Conservation (phyloP, 1,284 basidiomycete species). For the Trametes versicolor region DNA sequence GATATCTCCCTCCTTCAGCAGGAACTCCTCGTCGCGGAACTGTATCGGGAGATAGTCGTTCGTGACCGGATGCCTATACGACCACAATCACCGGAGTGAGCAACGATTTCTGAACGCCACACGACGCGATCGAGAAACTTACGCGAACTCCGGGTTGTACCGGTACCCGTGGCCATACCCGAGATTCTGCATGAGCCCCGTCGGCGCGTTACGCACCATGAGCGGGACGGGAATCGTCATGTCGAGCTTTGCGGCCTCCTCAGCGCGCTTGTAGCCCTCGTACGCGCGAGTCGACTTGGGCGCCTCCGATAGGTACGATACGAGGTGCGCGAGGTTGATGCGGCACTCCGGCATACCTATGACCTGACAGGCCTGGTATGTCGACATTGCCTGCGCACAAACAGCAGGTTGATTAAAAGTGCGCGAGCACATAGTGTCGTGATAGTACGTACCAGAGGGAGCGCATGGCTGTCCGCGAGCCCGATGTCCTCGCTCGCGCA, state of each 20-base stretch:
- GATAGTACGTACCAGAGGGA: slow-evolving; percentile 64
- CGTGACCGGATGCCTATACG: slow-evolving; percentile 72
- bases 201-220: slow-evolving; percentile 89
- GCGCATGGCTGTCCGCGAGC: slow-evolving; percentile 76
- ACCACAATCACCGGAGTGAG: slow-evolving; percentile 4
- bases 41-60: slow-evolving; percentile 68
- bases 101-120: background rate
- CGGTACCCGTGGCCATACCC: slow-evolving; percentile 79
- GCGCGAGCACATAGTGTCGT: slow-evolving; percentile 4
- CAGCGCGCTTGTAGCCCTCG: slow-evolving; percentile 80
- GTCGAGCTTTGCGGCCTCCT: slow-evolving; percentile 65
- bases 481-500: slow-evolving; percentile 91
- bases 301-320: slow-evolving; percentile 85
- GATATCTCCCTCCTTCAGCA: slow-evolving; percentile 62
- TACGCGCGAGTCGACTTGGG: slow-evolving; percentile 87
- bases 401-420: background rate
- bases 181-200: slow-evolving; percentile 82
- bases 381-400: slow-evolving; percentile 71
- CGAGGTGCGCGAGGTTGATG: slow-evolving; percentile 82
- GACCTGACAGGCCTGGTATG: slow-evolving; percentile 81
- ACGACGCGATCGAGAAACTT: slow-evolving; percentile 43
- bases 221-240: slow-evolving; percentile 74
- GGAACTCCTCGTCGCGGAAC: slow-evolving; percentile 56
- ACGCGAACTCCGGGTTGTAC: slow-evolving; percentile 85
- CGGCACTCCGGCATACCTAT: slow-evolving; percentile 89